phyloP scores from a whole-genome alignment of 1,139 yeast species.

The Saccharomyces pastorianus region DNA sequence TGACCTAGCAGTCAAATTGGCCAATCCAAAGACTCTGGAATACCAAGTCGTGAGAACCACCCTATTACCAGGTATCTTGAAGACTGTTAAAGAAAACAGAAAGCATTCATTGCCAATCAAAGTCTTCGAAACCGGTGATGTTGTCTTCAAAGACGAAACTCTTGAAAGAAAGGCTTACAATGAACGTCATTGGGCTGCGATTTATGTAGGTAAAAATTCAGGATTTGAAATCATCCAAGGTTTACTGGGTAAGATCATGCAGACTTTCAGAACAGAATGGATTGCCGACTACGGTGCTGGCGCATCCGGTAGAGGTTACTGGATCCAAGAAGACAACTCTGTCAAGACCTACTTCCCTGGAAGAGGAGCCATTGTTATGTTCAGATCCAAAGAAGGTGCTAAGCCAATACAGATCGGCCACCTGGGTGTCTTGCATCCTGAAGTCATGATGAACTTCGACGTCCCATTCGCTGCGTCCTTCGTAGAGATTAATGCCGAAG shows the following conservation, averaged over 20 bases:
- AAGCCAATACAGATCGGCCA: conserved; percentile 60
- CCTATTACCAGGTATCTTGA: conserved; percentile 85
- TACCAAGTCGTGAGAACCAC: conserved; percentile 97
- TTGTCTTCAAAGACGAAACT: conserved; percentile 71
- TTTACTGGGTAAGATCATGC: conserved; percentile 88
- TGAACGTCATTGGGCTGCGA: conserved; percentile 91
- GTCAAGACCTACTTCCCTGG: conserved; percentile 88
- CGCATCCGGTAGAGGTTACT: conserved; percentile 60
- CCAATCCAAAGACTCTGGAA: conserved; percentile 92
- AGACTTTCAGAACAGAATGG: conserved; percentile 88
- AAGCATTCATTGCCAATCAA: conserved; percentile 90
- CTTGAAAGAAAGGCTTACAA: conserved; percentile 87
- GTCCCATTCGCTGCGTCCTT: conserved; percentile 89
- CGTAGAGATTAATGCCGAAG: conserved; percentile 84
- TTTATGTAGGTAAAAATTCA: conserved; percentile 87
- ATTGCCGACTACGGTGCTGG: conserved; percentile 46
- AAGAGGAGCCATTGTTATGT: conserved; percentile 83
- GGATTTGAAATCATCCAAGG: conserved; percentile 96
- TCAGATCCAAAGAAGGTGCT: conserved; percentile 55
- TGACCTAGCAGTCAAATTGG: conserved; percentile 74
- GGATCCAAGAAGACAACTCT: conserved; percentile 66
- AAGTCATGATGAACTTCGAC: conserved; percentile 77
- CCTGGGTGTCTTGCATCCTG: conserved; percentile 93
- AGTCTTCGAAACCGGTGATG: conserved; percentile 93
- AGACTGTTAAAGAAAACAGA: conserved; percentile 93